A percentile compares a stretch with the other conserved stretches of the same genome.
phyloP scores from a whole-genome alignment of 2,329 filamentous ascomycete species.

The Neonectria neomacrospora region DNA sequence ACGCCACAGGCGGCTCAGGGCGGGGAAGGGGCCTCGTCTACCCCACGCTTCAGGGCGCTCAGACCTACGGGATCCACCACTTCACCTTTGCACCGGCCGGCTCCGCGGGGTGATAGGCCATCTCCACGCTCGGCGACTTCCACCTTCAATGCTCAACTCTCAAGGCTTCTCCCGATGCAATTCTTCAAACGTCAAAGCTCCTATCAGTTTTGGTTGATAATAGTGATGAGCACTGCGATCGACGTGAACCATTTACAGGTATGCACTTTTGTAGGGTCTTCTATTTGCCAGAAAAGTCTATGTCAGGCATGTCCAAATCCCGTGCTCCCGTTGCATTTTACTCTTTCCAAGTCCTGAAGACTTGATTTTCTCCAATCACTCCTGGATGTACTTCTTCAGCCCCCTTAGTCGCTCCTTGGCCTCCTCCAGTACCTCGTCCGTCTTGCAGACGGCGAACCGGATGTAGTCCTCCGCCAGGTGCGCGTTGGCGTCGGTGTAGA shows the following conservation, averaged over 20 bases:
- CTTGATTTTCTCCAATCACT: slow-evolving; percentile 24
- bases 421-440: slow-evolving; percentile 83
- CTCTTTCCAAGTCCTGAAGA: slow-evolving; percentile 2
- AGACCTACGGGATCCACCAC: slow-evolving; percentile 24
- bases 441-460: slow-evolving; percentile 95
- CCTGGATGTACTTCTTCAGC: slow-evolving; percentile 75
- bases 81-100: slow-evolving; percentile 42
- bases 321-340: slow-evolving; percentile 11
- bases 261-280: background rate
- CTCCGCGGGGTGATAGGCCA: slow-evolving; percentile 43
- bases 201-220: background rate
- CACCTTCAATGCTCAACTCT: slow-evolving; percentile 32
- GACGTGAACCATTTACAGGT: background rate
- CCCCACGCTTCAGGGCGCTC: slow-evolving; percentile 37
- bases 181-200: background rate
- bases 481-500: slow-evolving; percentile 88
- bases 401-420: slow-evolving; percentile 81
- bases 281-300: slow-evolving; percentile 21
- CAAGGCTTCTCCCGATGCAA: slow-evolving; percentile 12
- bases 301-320: slow-evolving; percentile 14
- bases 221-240: no score
- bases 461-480: slow-evolving; percentile 93
- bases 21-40: slow-evolving; percentile 30
- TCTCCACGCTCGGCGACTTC: slow-evolving; percentile 46
- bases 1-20: slow-evolving; percentile 30